Evolutionary conservation across 73 alveolate genomes (phyloP), one percentile per base, ranked within the genome.

Genomic region (Paramecium caudatum): DNA sequence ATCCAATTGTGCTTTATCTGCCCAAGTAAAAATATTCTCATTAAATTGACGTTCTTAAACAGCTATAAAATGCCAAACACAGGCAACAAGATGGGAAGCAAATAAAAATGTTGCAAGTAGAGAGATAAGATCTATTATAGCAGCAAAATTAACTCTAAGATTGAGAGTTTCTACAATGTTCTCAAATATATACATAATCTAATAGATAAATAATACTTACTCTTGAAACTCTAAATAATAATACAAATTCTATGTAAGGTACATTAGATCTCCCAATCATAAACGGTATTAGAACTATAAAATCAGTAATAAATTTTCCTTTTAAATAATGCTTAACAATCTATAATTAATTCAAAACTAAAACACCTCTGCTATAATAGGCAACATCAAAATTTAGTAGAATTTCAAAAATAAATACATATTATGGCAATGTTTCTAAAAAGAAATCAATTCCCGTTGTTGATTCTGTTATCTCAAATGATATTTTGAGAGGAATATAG

Each of bases 1-100:
- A 1, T 32, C 50, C 27, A 68, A n/a, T 34, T 37, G 6, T 13
- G 84, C 84, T 8, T 39, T 74, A 10, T 74, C 88, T 19, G 47
- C 88, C 88, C 88, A 74, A 41, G 88, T 74, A 21, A 16, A 21
- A 21, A 23, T 45, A 9, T 25, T 41, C 17, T 27, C 80, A 4
- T 37, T 27, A 55, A 23, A 55, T 23, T 27, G 30, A 55, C 30
- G 80, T 23, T 55, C 80, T 10, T 55, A 10, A 55, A 55, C 80
- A 19, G 80, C 80, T 23, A 55, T 55, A 55, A 41, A 74, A 74
- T 74, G 88, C 88, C 88, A 74, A 30, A 74, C 65, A 41, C 88
- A 74, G 10, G 88, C 88, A 15, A 74, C 43, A 6, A 74, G 46
- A 74, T 74, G 88, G 19, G 88, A 37, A 2, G 88, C 39, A 45